Conservation (phyloP, 129 eudicot species). For the Flaveria robusta region DNA sequence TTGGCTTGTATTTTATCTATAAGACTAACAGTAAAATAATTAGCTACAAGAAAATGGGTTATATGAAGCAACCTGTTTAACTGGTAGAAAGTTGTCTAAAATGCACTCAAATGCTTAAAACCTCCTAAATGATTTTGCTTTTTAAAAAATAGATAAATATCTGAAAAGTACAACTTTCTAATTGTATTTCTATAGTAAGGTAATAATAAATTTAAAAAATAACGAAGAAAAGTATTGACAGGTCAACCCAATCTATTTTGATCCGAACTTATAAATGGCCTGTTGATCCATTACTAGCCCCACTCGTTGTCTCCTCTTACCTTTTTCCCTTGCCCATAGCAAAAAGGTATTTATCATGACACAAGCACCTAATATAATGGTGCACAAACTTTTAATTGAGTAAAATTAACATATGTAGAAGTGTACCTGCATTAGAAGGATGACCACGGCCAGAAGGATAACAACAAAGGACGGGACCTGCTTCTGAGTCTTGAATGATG, state of each 20-base stretch:
- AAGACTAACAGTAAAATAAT: neutral
- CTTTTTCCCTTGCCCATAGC: neutral
- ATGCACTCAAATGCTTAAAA: neutral
- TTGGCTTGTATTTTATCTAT: neutral
- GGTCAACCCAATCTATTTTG: neutral
- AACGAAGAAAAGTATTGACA: neutral
- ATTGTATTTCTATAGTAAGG: neutral
- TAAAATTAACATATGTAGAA: constrained; percentile 7
- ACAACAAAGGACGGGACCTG: constrained; percentile 51
- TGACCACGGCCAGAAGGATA: constrained; percentile 57
- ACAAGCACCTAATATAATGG: neutral
- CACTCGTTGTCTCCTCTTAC: neutral
- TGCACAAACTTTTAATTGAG: neutral
- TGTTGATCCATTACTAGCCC: neutral
- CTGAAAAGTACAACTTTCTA: neutral
- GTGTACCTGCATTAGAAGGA: constrained; percentile 90
- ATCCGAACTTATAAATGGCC: neutral
- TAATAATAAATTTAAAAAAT: neutral
- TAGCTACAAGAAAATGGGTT: neutral
- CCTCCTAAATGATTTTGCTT: constrained; percentile 1
- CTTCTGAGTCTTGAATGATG: constrained; percentile 51
- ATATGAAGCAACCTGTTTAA: neutral
- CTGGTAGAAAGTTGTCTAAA: neutral
- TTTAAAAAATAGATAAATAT: no score
- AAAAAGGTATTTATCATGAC: neutral